Percentiles rank a stretch among this genome's conserved stretches.
Evolutionary conservation across 805 yeast genomes (phyloP).

Genomic region (Metschnikowia noctiluminum): DNA sequence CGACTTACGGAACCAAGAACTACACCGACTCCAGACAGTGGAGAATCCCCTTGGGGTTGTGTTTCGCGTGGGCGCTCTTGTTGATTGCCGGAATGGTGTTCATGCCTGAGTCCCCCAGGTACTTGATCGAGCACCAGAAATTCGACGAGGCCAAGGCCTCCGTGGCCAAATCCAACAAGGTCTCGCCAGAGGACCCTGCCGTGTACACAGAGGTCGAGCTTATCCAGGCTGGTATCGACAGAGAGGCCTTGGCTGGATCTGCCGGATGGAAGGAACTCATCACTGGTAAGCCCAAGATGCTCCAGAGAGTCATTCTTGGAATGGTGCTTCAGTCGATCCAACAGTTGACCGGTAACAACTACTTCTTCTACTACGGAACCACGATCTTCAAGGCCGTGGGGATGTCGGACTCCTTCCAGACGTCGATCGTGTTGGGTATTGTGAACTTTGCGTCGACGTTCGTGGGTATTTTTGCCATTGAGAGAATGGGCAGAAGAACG

Average conservation of each 20-base stretch:
- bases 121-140: constrained; percentile 48
- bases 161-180: constrained; percentile 57
- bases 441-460: constrained; percentile 56
- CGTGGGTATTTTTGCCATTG: constrained; percentile 49
- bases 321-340: constrained; percentile 57
- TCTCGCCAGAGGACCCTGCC: constrained; percentile 49
- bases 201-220: constrained; percentile 51
- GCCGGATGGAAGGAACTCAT: constrained; percentile 65
- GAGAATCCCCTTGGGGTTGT: constrained; percentile 62
- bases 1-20: constrained; percentile 59
- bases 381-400: constrained; percentile 53
- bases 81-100: constrained; percentile 49
- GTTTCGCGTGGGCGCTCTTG: constrained; percentile 45
- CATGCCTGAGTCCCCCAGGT: constrained; percentile 73
- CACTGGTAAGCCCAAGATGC: constrained; percentile 61
- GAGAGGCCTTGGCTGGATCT: constrained; percentile 58
- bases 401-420: constrained; percentile 49
- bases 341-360: constrained; percentile 60
- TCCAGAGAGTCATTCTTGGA: constrained; percentile 55
- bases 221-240: constrained; percentile 59
- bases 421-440: constrained; percentile 52
- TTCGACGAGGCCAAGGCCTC: constrained; percentile 53
- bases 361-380: constrained; percentile 61
- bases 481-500: constrained; percentile 51
- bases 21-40: constrained; percentile 54